Conservation (phyloP, 768 basidiomycete genomes). For the Suillus clintonianus region DNA sequence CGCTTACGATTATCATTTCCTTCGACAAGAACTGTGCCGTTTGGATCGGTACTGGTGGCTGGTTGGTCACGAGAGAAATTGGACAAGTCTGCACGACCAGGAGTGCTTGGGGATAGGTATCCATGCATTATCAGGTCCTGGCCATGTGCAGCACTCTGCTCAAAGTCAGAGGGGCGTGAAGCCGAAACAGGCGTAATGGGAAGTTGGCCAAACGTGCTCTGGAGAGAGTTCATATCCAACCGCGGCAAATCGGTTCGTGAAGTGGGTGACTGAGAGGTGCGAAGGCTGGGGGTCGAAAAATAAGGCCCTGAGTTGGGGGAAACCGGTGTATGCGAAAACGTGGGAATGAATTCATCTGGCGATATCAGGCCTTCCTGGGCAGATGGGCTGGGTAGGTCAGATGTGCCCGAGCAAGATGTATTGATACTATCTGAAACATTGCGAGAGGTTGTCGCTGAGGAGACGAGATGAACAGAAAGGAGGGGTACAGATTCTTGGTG, state of each 20-base stretch:
- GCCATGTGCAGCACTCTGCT: too few relatives aligned
- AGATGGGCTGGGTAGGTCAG: background rate
- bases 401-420: background rate
- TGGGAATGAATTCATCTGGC: background rate
- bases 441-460: background rate
- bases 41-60: background rate
- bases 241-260: background rate
- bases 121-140: background rate
- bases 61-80: background rate
- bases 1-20: too few relatives aligned
- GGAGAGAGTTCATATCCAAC: background rate
- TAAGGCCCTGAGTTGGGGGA: background rate
- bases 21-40: background rate
- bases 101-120: background rate
- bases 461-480: background rate
- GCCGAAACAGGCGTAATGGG: background rate
- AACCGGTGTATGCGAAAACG: background rate
- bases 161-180: background rate
- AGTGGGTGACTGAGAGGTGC: background rate
- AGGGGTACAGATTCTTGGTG: background rate
- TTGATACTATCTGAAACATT: background rate
- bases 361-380: background rate
- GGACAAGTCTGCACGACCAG: background rate
- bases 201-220: background rate
- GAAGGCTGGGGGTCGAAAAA: background rate